Percentiles rank a stretch among this genome's conserved stretches.
phyloP scores from a whole-genome alignment of 352 stramenopile species.

The Pythium brachiatum region DNA sequence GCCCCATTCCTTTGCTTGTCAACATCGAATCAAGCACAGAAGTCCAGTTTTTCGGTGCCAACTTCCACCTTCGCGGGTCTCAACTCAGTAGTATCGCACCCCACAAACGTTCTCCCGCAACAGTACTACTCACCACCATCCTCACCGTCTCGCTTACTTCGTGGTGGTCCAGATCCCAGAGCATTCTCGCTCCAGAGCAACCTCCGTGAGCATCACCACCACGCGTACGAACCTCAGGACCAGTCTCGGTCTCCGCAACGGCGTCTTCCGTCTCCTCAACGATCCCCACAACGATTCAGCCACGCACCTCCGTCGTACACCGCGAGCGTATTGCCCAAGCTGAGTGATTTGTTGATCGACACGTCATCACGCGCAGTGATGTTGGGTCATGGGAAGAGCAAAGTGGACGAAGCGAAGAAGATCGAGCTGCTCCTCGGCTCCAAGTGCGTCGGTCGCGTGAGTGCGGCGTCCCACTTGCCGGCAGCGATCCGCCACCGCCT shows the following conservation, averaged over 20 bases:
- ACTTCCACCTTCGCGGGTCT: too few relatives aligned
- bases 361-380: slow-evolving; percentile 31
- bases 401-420: slow-evolving; percentile 54
- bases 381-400: slow-evolving; percentile 24
- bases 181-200: not conserved
- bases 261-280: not conserved
- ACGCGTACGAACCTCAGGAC: not conserved
- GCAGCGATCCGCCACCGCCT: slow-evolving; percentile 47
- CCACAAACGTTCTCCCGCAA: not conserved
- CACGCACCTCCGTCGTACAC: not conserved
- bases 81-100: not conserved
- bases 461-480: slow-evolving; percentile 46
- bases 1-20: not conserved
- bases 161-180: not conserved
- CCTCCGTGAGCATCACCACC: not conserved
- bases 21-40: not conserved
- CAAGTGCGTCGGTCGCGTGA: slow-evolving; percentile 54
- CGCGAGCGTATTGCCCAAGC: slow-evolving; percentile 9
- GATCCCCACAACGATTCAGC: not conserved
- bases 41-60: not conserved
- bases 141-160: not conserved
- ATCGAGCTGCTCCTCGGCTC: slow-evolving; percentile 63
- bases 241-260: not conserved
- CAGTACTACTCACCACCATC: not conserved
- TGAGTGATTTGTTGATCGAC: slow-evolving; percentile 53